A percentile compares a stretch with the other conserved stretches of the same genome.
These are phyloP conservation scores for Chenopodium quinoa DNA, from an alignment of 148 eudicot genomes.

Conservation along the genomic window DNA sequence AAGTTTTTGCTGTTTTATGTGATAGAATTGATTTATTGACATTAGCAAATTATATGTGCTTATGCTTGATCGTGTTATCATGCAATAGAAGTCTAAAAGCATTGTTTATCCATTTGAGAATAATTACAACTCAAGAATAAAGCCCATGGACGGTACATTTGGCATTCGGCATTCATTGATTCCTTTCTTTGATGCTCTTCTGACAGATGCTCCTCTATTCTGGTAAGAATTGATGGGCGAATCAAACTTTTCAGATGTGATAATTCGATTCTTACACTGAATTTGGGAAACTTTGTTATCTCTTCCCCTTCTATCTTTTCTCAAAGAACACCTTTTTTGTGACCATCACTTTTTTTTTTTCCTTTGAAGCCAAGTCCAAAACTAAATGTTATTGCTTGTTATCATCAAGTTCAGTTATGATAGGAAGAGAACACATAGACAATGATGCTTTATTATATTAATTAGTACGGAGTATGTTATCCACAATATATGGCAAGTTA, in stretches of 20 bases:
- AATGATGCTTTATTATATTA: neutral
- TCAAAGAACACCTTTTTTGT: neutral
- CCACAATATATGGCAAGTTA: too few species aligned
- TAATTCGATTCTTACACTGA: neutral
- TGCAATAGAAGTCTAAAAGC: too few species aligned
- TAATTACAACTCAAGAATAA: neutral
- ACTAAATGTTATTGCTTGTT: neutral
- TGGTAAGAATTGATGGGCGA: neutral
- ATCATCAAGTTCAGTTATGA: neutral
- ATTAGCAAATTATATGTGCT: too few species aligned
- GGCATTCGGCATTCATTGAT: neutral
- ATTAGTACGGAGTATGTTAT: too few species aligned
- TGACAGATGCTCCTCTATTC: neutral
- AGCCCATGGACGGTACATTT: neutral
- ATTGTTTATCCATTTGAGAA: neutral
- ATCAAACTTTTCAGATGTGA: neutral
- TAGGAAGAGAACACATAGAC: neutral
- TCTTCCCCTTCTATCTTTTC: neutral
- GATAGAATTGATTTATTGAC: too few species aligned
- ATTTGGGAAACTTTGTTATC: neutral
- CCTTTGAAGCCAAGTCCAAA: neutral
- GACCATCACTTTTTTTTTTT: neutral
- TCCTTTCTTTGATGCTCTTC: neutral
- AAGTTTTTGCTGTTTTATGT: neutral
- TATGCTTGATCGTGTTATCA: too few species aligned